Evolutionary conservation across 2,329 filamentous ascomycete genomes (phyloP).

Genomic region (Fusarium protoensiforme): DNA sequence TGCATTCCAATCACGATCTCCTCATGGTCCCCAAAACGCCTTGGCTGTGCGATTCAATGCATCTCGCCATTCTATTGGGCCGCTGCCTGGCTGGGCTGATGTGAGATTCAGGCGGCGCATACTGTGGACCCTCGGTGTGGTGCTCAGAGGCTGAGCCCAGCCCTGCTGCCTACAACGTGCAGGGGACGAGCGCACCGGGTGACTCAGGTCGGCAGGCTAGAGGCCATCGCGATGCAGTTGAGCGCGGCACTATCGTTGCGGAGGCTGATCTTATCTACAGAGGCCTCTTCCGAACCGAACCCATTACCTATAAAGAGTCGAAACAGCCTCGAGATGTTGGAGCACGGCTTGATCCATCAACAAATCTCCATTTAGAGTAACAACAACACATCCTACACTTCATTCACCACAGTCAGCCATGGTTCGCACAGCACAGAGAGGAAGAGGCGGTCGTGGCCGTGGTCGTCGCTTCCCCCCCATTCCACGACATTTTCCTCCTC

Average conservation of each 20-base stretch:
- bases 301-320: not conserved
- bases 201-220: constrained; percentile 23
- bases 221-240: not conserved
- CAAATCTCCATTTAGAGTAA: not conserved
- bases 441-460: constrained; percentile 5
- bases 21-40: not conserved
- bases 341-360: not conserved
- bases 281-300: not conserved
- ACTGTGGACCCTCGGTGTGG: not conserved
- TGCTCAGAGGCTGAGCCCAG: constrained; percentile 6
- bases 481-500: not conserved
- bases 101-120: constrained; percentile 25
- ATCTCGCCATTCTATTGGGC: not conserved
- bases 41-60: not conserved
- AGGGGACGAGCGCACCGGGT: not conserved
- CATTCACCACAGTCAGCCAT: constrained; percentile 9
- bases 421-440: constrained; percentile 26
- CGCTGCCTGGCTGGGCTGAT: constrained; percentile 12
- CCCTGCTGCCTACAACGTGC: constrained; percentile 18
- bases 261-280: not conserved
- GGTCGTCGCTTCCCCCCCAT: constrained; percentile 8
- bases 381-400: not conserved
- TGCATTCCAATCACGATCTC: not conserved
- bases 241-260: not conserved
- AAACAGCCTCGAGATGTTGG: not conserved